phyloP scores from a whole-genome alignment of 208 protist genomes.

The Balamuthia mandrillaris region DNA sequence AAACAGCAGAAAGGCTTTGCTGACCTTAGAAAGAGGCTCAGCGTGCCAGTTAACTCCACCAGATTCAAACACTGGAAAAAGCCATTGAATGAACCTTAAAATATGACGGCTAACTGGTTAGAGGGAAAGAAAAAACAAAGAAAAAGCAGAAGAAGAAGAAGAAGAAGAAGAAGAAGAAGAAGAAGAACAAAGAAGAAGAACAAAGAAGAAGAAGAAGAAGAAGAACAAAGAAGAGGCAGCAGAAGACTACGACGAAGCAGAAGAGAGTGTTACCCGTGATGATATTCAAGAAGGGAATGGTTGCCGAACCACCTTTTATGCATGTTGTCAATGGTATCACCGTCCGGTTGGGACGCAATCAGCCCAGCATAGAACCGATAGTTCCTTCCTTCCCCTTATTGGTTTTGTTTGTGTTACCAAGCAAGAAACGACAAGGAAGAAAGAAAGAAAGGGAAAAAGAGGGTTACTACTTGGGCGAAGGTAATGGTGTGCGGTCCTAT shows the following conservation, averaged over 20 bases:
- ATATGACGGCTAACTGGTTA: neutral
- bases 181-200: neutral
- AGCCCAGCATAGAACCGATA: conserved; percentile 11
- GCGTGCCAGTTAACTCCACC: conserved; percentile 23
- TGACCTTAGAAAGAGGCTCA: conserved; percentile 20
- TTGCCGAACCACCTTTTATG: neutral
- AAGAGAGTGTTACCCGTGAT: neutral
- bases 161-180: neutral
- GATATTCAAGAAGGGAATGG: conserved; percentile 11
- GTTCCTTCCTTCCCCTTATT: conserved; percentile 15
- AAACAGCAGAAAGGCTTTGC: too few relatives aligned
- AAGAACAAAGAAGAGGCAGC: neutral
- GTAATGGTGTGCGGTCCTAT: too few relatives aligned
- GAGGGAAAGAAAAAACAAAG: too few relatives aligned
- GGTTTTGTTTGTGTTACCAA: too few relatives aligned
- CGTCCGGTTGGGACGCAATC: neutral
- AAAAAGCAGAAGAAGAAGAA: too few relatives aligned
- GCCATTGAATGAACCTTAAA: conserved; percentile 20
- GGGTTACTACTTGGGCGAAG: too few relatives aligned
- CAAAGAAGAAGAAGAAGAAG: neutral
- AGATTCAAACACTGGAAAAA: conserved; percentile 26
- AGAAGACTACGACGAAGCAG: neutral
- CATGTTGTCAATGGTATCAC: neutral
- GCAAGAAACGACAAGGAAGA: too few relatives aligned
- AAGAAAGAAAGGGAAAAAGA: too few relatives aligned